These are phyloP conservation scores for Aspergillus haitiensis DNA, from an alignment of 495 filamentous ascomycete genomes.

Conservation along the genomic window DNA sequence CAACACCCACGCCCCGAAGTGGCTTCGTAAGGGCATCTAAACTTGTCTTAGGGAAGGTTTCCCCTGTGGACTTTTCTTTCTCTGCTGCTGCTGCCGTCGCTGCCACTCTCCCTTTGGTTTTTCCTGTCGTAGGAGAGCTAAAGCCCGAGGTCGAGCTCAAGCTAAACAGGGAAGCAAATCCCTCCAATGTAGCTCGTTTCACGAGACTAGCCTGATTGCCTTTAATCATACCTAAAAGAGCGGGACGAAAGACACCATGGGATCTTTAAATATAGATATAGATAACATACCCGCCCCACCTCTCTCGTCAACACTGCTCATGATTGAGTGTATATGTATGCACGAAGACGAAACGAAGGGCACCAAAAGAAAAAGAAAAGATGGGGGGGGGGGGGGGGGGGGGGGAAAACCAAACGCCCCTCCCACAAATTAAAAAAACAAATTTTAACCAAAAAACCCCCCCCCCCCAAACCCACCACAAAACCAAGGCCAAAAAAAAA, in stretches of 20 bases:
- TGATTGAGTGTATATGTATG: too few relatives aligned
- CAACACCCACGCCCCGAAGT: conserved; percentile 68
- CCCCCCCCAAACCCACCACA: too few relatives aligned
- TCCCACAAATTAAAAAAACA: too few relatives aligned
- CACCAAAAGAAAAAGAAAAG: background rate
- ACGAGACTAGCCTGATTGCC: conserved; percentile 53
- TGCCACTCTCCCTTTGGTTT: too few relatives aligned
- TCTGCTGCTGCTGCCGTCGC: too few relatives aligned
- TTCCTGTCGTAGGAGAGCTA: background rate
- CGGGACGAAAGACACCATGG: conserved; percentile 54
- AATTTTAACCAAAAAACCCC: too few relatives aligned
- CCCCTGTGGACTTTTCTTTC: too few relatives aligned
- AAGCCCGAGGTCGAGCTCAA: conserved; percentile 6
- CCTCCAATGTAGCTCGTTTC: conserved; percentile 46
- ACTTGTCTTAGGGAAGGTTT: conserved; percentile 44
- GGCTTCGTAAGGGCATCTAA: conserved; percentile 47
- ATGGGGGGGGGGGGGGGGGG: conserved; percentile 13
- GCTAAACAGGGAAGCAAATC: conserved; percentile 38
- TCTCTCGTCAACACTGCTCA: too few relatives aligned
- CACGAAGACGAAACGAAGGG: too few relatives aligned
- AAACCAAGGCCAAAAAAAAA: too few relatives aligned
- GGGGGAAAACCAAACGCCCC: too few relatives aligned
- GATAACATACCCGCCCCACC: too few relatives aligned
- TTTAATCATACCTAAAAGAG: conserved; percentile 62
- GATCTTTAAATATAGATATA: conserved; percentile 9